Evolutionary conservation across 208 protist species (phyloP).

Genomic region (Trichomonas vaginalis): DNA sequence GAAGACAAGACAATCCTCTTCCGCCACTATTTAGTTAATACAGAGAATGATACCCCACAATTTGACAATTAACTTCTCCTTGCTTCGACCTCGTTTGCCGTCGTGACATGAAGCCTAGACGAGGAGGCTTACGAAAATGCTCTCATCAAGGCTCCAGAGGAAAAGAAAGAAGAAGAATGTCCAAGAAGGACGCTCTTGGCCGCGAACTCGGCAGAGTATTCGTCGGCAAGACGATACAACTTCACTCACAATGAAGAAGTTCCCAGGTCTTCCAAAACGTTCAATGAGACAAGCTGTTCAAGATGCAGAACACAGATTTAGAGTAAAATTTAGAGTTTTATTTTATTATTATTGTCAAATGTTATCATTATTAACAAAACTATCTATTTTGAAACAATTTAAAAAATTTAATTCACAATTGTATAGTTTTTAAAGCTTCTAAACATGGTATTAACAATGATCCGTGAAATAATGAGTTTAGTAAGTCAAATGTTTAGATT

Average conservation of each 20-base stretch:
- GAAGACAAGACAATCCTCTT: background rate
- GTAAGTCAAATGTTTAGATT: too few species aligned
- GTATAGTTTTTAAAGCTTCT: too few species aligned
- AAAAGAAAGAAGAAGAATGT: conserved; percentile 13
- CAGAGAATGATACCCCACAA: background rate
- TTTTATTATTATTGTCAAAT: too few species aligned
- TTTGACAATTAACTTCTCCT: background rate
- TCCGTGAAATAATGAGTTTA: too few species aligned
- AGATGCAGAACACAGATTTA: too few species aligned
- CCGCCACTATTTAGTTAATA: background rate
- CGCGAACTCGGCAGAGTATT: background rate
- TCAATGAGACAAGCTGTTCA: too few species aligned
- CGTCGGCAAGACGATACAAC: background rate
- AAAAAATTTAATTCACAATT: too few species aligned
- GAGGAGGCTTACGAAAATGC: background rate
- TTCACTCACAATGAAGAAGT: background rate
- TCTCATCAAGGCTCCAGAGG: background rate
- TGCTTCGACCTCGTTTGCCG: background rate
- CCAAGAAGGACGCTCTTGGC: background rate
- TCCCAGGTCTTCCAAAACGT: background rate
- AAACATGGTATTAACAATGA: too few species aligned
- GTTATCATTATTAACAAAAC: too few species aligned
- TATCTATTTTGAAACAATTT: too few species aligned
- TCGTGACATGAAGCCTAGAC: background rate
- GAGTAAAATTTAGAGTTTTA: too few species aligned